Base-by-base conservation (phyloP, 108 stramenopile genomes). In the Nitzschia inconspicua region DNA sequence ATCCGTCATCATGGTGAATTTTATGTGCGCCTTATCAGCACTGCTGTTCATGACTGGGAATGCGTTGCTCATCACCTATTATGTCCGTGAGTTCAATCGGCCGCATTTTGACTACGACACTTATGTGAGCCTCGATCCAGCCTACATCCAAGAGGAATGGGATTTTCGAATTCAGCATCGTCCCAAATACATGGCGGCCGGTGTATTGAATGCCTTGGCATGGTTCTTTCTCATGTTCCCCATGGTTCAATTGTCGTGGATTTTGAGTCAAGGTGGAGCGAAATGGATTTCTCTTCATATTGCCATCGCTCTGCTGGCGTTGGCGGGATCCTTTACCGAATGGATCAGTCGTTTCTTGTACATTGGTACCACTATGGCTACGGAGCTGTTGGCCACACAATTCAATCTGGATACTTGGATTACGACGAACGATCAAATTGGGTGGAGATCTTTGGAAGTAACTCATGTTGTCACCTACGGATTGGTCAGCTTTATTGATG, bases 401-500 rank as follows among this genome's bases (percentile, higher is more conserved):
- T 91, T 85, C 68, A 86, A 91, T 58, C 47, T 91, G 26, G 57
- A 71, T 37, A 63, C 73, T 51, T 91, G 89, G 89, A 57, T 65
- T 1, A 53, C 23, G 4, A 16, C 43, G 25, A 63, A 60, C 52
- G 84, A 85, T 57, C 47, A 78, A 0, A 64, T 75, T 20, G 89
- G 89, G 29, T 91, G 89, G 86, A 59, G 84, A 32, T 57, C 72
- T 0, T 44, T 91, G 62, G 89, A 91, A 72, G 72, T 88, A 51
- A 76, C 74, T 32, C 69, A 79, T 44, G 69, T 80, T 44, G 47
- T 81, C 66, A 58, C 69, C 65, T n/a, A 34, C 14, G 57, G 75
- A n/a, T 47, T 73, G 39, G 44, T 71, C 39, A 32, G 30, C 19
- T 47, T 46, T 26, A 64, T 79, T 46, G 73, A 63, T 49, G 58